Percentiles rank a stretch among this genome's conserved stretches.
These are phyloP conservation scores for Pyrenochaeta sp. DNA, from an alignment of 2,329 filamentous ascomycete species.

Conservation along the genomic window DNA sequence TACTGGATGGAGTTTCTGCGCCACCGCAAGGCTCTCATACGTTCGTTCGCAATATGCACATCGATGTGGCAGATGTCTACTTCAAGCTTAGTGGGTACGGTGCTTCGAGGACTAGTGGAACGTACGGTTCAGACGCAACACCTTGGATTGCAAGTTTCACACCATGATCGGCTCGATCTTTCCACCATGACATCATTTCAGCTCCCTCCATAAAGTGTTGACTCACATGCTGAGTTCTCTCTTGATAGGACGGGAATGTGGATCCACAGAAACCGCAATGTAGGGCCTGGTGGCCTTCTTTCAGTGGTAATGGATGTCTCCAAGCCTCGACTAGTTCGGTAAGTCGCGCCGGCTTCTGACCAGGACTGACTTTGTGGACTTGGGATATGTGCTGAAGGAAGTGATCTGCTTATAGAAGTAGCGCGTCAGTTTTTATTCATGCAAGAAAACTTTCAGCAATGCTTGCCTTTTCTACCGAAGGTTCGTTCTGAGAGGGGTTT, in stretches of 20 bases:
- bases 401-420: too few species aligned
- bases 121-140: slow-evolving; percentile 19
- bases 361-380: slow-evolving; percentile 52
- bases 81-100: background rate
- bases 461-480: slow-evolving; percentile 58
- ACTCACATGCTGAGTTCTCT: slow-evolving; percentile 35
- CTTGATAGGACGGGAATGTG: slow-evolving; percentile 26
- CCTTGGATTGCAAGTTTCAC: slow-evolving; percentile 1
- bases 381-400: slow-evolving; percentile 59
- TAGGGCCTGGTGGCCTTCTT: slow-evolving; percentile 27
- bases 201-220: slow-evolving; percentile 31
- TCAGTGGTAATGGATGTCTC: slow-evolving; percentile 24
- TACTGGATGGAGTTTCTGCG: slow-evolving; percentile 26
- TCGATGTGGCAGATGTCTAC: slow-evolving; percentile 25
- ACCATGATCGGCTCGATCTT: slow-evolving; percentile 25
- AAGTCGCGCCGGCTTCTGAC: slow-evolving; percentile 50
- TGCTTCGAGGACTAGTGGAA: background rate
- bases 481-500: slow-evolving; percentile 62
- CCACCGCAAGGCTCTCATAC: slow-evolving; percentile 23
- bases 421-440: too few species aligned
- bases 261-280: slow-evolving; percentile 38
- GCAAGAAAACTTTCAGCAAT: too few species aligned
- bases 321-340: slow-evolving; percentile 31
- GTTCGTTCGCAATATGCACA: slow-evolving; percentile 30
- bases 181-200: slow-evolving; percentile 39